Evolutionary conservation across 169 alveolate species (phyloP).

Genomic region (Eimeria tenella): DNA sequence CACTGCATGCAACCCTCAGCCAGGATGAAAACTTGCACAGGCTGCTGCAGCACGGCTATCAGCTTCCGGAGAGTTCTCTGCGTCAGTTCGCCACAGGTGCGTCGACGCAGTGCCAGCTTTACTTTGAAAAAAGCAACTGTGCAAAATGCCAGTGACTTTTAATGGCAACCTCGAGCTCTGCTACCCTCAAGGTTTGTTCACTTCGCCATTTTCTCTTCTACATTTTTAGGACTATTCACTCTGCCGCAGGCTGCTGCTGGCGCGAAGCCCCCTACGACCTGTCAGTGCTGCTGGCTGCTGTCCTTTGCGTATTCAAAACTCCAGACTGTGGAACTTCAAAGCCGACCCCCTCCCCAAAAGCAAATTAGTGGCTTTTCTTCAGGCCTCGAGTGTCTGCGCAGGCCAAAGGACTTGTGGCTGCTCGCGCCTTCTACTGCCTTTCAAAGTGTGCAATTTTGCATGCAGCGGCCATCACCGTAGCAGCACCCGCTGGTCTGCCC

Average conservation of each 20-base stretch:
- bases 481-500: too few relatives aligned
- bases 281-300: neutral
- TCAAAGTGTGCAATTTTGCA: neutral
- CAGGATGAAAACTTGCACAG: neutral
- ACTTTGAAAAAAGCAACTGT: too few relatives aligned
- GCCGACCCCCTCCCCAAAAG: too few relatives aligned
- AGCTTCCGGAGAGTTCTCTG: neutral
- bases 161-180: neutral
- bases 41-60: slow-evolving; percentile 71
- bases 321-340: neutral
- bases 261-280: slow-evolving; percentile 39
- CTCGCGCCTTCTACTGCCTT: neutral
- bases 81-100: slow-evolving; percentile 12
- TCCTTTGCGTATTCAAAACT: neutral
- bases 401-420: slow-evolving; percentile 12
- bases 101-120: too few relatives aligned
- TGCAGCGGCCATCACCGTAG: neutral
- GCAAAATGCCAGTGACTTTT: neutral
- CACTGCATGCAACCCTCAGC: neutral
- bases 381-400: slow-evolving; percentile 27
- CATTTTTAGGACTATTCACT: neutral
- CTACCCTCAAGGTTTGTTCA: neutral
- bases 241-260: slow-evolving; percentile 43
- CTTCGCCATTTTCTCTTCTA: neutral
- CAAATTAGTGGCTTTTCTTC: neutral